Evolutionary conservation across 106 monocot genomes (phyloP), one percentile per base, ranked within the genome.

Genomic region (Chionographis japonica): DNA sequence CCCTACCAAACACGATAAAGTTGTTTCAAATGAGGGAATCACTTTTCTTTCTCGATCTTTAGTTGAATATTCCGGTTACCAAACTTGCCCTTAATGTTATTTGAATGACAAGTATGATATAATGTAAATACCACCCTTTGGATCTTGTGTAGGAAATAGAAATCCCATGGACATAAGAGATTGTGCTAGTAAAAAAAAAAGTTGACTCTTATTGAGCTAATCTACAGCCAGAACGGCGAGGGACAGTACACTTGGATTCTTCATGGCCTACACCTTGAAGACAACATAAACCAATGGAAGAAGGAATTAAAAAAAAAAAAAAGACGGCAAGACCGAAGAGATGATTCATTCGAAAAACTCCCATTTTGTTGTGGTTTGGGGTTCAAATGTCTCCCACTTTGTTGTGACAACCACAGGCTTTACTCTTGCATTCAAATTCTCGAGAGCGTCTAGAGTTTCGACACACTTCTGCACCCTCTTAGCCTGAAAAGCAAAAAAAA

Each of bases 391-490:
- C 62, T 92, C 92, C 88, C 88, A 88, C 43, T 85, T 81, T n/a
- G 88, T 83, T 35, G 88, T 81, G 17, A 83, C 78, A 1, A 83
- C 52, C 36, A 80, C 77, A 36, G 62, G 27, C 42, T 82, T 74
- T 60, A 85, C 60, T 63, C 78, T 83, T n/a, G 58, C 61, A 53
- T 92, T 92, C 41, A 80, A 76, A n/a, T 71, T 59, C 80, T 92
- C 83, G n/a, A 92, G 78, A 57, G 68, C 46, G 17, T 92, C 92
- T 37, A 92, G 68, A 17, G 78, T 66, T 74, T 89, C 89, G 18
- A 93, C 88, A 58, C 74, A 84, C 72, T 89, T 93, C 62, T 89
- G 93, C 56, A 93, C 84, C 66, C 93, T 86, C 68, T 93, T 86
- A 14, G 78, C 78, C 93, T 89, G 71, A 68, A 76, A 43, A 55